These are phyloP conservation scores for Starmerella powellii DNA, from an alignment of 805 yeast genomes.

Conservation along the genomic window DNA sequence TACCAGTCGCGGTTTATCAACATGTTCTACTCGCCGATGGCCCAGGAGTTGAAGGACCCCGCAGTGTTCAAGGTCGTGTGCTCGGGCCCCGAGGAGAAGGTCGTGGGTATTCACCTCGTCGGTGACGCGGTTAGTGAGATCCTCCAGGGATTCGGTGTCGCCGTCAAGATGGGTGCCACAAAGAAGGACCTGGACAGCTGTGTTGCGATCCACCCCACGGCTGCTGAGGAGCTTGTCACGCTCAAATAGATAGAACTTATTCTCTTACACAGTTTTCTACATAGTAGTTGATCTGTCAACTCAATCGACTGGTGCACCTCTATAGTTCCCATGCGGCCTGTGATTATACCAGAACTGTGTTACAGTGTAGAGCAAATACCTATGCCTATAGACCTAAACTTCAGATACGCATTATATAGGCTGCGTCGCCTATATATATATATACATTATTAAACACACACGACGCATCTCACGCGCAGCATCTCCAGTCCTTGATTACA, in stretches of 20 bases:
- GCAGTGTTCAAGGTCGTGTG: conserved; percentile 74
- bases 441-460: too few relatives aligned
- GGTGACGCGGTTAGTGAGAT: conserved; percentile 90
- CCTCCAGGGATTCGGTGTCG: conserved; percentile 96
- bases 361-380: too few relatives aligned
- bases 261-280: neutral
- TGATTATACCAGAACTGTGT: too few relatives aligned
- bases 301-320: too few relatives aligned
- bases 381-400: too few relatives aligned
- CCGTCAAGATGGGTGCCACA: conserved; percentile 98
- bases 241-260: conserved; percentile 32
- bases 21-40: conserved; percentile 84
- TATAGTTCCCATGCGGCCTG: too few relatives aligned
- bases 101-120: conserved; percentile 85
- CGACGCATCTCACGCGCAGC: too few relatives aligned
- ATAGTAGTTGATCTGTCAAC: neutral
- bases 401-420: too few relatives aligned
- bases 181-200: conserved; percentile 88
- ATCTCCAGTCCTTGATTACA: too few relatives aligned
- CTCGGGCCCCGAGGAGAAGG: conserved; percentile 75
- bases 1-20: conserved; percentile 76
- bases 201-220: conserved; percentile 97
- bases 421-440: too few relatives aligned
- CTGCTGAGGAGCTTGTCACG: conserved; percentile 96
- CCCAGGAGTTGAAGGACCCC: conserved; percentile 57